These are phyloP conservation scores for Zychaea mexicana DNA, from an alignment of 371 early-diverging fungal species.

Conservation along the genomic window DNA sequence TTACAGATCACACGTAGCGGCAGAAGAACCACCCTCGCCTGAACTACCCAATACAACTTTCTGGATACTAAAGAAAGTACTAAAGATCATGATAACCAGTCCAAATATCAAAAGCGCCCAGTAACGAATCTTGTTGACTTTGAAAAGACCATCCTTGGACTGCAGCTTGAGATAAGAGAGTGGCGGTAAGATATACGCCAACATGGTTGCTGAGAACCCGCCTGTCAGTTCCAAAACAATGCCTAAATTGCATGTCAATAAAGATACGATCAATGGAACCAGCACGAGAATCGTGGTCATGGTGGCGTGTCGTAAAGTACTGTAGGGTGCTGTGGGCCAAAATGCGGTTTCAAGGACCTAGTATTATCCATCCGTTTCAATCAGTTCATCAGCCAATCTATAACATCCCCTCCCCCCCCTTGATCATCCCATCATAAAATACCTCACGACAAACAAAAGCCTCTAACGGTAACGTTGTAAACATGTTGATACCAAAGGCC, in stretches of 20 bases:
- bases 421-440: neutral
- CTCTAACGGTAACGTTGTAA: constrained; percentile 78
- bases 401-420: neutral
- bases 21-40: neutral
- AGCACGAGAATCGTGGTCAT: constrained; percentile 67
- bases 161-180: constrained; percentile 68
- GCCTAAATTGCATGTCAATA: constrained; percentile 73
- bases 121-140: constrained; percentile 60
- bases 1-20: constrained; percentile 14
- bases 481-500: constrained; percentile 84
- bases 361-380: too few relatives aligned
- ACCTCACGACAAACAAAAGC: constrained; percentile 82
- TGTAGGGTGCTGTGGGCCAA: constrained; percentile 53
- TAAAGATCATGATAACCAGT: constrained; percentile 63
- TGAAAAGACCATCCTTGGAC: constrained; percentile 54
- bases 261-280: constrained; percentile 57
- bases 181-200: constrained; percentile 80
- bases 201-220: constrained; percentile 76
- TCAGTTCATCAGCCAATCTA: neutral
- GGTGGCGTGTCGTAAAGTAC: constrained; percentile 55
- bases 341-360: constrained; percentile 67
- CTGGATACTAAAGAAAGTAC: constrained; percentile 57
- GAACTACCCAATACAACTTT: constrained; percentile 23
- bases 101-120: constrained; percentile 70
- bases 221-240: constrained; percentile 80